Evolutionary conservation across 129 eudicot species (phyloP).

Genomic region (Lactuca saligna): DNA sequence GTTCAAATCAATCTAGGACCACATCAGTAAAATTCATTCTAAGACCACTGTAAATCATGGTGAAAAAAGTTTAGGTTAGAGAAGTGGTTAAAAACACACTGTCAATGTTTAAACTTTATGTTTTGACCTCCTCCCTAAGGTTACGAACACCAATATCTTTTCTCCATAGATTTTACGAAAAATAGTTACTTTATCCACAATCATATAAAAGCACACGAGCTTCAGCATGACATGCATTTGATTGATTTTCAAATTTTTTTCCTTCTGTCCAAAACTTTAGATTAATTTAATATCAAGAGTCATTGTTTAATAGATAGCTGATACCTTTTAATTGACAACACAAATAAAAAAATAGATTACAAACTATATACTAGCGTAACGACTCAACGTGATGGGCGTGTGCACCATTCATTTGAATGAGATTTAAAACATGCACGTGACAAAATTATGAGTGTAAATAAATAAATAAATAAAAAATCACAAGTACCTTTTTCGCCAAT

Average conservation of each 20-base stretch:
- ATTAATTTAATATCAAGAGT: neutral
- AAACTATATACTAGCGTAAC: neutral
- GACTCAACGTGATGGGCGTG: neutral
- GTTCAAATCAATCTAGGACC: no score
- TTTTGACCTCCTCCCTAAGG: no score
- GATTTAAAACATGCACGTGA: neutral
- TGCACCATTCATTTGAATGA: no score
- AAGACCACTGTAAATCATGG: no score
- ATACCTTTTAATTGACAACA: neutral
- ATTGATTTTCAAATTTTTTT: neutral
- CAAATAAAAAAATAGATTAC: no score
- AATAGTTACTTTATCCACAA: no score
- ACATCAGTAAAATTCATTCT: no score
- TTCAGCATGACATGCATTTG: neutral
- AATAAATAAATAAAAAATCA: neutral
- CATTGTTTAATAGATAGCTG: neutral
- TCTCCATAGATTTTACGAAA: no score
- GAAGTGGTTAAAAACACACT: no score
- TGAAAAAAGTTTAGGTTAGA: no score
- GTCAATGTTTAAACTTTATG: no score
- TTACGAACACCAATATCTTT: no score
- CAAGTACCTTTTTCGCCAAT: constrained; percentile 61
- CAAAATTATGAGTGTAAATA: neutral
- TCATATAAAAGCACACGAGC: neutral
- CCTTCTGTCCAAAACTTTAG: neutral